These are phyloP conservation scores for Rhodotorula sphaerocarpa DNA, from an alignment of 768 basidiomycete species.

Conservation along the genomic window DNA sequence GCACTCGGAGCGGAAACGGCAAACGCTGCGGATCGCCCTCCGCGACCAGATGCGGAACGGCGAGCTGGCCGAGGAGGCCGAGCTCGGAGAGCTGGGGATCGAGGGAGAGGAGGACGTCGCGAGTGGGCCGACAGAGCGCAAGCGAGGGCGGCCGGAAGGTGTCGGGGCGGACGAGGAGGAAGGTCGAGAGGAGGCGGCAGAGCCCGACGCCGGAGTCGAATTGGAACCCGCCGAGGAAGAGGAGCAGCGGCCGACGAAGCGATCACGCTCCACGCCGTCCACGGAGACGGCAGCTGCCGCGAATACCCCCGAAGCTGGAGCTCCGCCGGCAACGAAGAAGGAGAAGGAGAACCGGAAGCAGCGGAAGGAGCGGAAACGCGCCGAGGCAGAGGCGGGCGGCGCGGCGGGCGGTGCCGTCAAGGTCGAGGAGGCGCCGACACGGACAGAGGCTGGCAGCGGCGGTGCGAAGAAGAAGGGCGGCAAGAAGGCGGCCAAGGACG, in stretches of 20 bases:
- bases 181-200: background rate
- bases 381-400: slow-evolving; percentile 5
- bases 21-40: slow-evolving; percentile 52
- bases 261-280: too few relatives aligned
- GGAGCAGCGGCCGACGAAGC: background rate
- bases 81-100: slow-evolving; percentile 46
- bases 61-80: slow-evolving; percentile 57
- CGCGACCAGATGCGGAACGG: slow-evolving; percentile 56
- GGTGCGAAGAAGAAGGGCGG: background rate
- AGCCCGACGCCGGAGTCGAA: background rate
- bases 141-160: slow-evolving; percentile 42
- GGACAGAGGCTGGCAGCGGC: background rate
- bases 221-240: too few relatives aligned
- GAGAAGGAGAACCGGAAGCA: slow-evolving; percentile 25
- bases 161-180: slow-evolving; percentile 19
- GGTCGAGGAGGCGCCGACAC: background rate
- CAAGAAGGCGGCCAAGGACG: background rate
- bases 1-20: slow-evolving; percentile 34
- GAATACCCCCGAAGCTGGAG: too few relatives aligned
- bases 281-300: too few relatives aligned
- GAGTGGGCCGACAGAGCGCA: slow-evolving; percentile 40
- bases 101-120: slow-evolving; percentile 42
- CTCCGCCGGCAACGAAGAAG: background rate
- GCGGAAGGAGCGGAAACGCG: slow-evolving; percentile 19
- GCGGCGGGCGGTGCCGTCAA: background rate